These are phyloP conservation scores for Closterium sp. DNA, from an alignment of 139 green algal genomes.

Conservation along the genomic window DNA sequence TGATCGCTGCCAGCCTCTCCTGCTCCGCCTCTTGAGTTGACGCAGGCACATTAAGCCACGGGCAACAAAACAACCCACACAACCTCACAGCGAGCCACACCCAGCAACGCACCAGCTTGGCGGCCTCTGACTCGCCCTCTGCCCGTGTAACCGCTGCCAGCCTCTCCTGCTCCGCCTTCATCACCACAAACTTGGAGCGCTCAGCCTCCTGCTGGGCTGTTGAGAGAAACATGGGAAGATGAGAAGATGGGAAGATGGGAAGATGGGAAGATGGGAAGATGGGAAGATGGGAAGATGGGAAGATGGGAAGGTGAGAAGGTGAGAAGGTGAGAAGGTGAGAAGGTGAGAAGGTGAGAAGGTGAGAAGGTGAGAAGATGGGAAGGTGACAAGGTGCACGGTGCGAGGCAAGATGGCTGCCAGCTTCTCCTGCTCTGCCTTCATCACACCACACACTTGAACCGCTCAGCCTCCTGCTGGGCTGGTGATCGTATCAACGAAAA, in stretches of 20 bases:
- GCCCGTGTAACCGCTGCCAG: conserved; percentile 85
- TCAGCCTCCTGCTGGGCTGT: conserved; percentile 95
- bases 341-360: no score
- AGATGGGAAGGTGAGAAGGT: background rate
- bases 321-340: background rate
- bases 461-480: conserved; percentile 97
- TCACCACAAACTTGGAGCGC: conserved; percentile 81
- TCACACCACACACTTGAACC: conserved; percentile 79
- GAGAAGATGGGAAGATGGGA: background rate
- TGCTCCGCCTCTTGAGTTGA: conserved; percentile 50
- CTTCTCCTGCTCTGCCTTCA: conserved; percentile 68
- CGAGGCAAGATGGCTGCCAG: conserved; percentile 79
- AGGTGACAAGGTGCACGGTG: no score
- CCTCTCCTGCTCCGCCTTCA: conserved; percentile 68
- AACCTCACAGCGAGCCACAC: no score
- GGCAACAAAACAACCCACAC: no score
- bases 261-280: background rate
- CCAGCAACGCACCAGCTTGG: conserved; percentile 53
- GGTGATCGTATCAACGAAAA: background rate
- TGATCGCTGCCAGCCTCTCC: conserved; percentile 80
- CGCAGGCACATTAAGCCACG: background rate
- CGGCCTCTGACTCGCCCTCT: conserved; percentile 89
- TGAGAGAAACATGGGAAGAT: background rate
- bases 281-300: background rate
- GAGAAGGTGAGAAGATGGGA: no score